Base-by-base conservation (phyloP, 208 protist genomes). In the Wallacemonas rigidus region DNA sequence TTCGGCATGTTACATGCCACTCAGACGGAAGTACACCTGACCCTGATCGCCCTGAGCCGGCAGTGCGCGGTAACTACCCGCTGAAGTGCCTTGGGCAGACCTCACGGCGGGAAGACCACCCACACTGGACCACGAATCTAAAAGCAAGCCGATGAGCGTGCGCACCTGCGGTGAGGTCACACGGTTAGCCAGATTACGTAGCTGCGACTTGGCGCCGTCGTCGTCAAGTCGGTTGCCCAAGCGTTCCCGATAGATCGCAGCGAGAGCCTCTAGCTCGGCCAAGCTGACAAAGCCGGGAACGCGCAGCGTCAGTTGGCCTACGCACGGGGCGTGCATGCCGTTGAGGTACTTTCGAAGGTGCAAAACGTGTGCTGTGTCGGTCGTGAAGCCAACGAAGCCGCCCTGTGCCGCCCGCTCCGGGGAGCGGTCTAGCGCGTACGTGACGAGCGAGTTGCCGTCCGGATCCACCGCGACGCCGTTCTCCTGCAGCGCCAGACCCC, bases 11-110 rank as follows among this genome's bases (percentile, higher is more conserved):
- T 71, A 84, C 47, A 80, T 75, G 39, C 89, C 89, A 1, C 79
- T 89, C n/a, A 94, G 67, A 41, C 89, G 83, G 71, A 94, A 94
- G 67, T 90, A 90, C 57, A 94, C 71, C 54, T 81, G 78, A 7
- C 44, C 72, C 35, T 58, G 64, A 40, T 69, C 64, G 51, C 39
- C 65, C 54, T 14, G 36, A 38, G 41, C 26, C 5, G 60, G 7
- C 41, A 65, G 7, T 7, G 60, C 60, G 17, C 60, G 60, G 60
- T 57, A 36, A 26, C 26, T 26, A 26, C 26, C 26, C 26, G 26
- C 26, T 26, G 26, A 26, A 26, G 26, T 26, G 26, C 26, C 26
- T 26, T 26, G 26, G 26, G 26, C 26, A 26, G 26, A 26, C 26
- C 26, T 26, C 26, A 26, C 26, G 26, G 26, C 26, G 26, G 26